Evolutionary conservation across 257 asterid species (phyloP), one percentile per base, ranked within the genome.

Genomic region (Solanum pennellii): DNA sequence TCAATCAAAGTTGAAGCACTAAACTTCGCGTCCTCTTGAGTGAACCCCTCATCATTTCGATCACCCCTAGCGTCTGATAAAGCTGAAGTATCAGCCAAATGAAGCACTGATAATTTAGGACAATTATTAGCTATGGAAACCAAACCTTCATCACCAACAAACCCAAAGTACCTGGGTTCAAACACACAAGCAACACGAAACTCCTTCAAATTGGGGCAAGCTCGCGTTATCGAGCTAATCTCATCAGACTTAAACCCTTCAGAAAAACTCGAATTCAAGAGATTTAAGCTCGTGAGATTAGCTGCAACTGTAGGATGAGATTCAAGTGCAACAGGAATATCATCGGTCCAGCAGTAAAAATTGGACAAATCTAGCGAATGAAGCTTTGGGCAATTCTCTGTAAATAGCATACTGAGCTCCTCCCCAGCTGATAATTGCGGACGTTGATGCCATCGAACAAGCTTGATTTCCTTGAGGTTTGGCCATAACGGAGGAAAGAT

Each of bases 341-440:
- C 98, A 65, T 97, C 99, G 9, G 98, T 94, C 99, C 99, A 97
- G 92, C 99, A 95, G 29, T 97, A 97, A 42, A 95, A 97, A 8
- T 88, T 41, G 5, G 98, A 94, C 6, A 93, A 94, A 89, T 97
- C 98, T 3, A 97, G 86, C 2, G 94, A 89, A 6, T 14, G 37
- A 9, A 96, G 88, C 27, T 74, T 35, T 29, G 83, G 73, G 80
- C 89, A 91, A 7, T 83, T 88, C 42, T 90, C 83, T 13, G 8
- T n/a, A 65, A 97, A 82, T 86, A 97, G 59, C 41, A 90, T 62
- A 80, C 85, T 85, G 12, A 97, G 90, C 86, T 97, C 99, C 29
- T 95, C 96, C 1, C 98, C 99, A 62, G 97, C 87, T 44, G 90
- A 89, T 9, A 89, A 29, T 37, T 92, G 98, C 0, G 99, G 99